Evolutionary conservation across 768 basidiomycete genomes (phyloP), one percentile per base, ranked within the genome.

Genomic region (Daedaleopsis nitida): DNA sequence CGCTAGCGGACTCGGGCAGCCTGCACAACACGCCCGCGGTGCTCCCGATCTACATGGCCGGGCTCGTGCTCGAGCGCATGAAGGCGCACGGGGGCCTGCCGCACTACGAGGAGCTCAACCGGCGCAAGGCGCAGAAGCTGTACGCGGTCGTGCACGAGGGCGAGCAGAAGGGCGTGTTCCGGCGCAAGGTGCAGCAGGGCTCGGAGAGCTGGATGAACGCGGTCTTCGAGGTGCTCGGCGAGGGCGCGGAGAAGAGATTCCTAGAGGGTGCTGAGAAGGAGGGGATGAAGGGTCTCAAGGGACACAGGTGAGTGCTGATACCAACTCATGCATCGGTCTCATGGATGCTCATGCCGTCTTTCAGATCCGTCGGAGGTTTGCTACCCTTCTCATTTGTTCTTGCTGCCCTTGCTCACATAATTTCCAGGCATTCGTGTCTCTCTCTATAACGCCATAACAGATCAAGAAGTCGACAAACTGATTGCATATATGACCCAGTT

Each of bases 151-250:
- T 99, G 62, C 81, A 83, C 65, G 83, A 85, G 65, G 93, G 93
- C 5, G 86, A 88, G 72, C 77, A 75, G 59, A 82, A 80, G 67
- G 93, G 93, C 0, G 76, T 92, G 58, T 85, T 92, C 67, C 82
- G 76, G 66, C 72, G 82, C 21, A 91, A 89, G 70, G 95, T 96
- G 19, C 80, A 84, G 69, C 80, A 82, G 59, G 89, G 85, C 6
- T 86, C 87, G 51, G 83, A 89, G 61, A 98, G 96, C 74, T 91
- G 91, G 86, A 98, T 98, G 96, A 99, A 99, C 72, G 81, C 93
- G 16, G 91, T 93, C 0, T 98, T 98, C 74, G 83, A 85, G 55
- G 78, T 96, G 13, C 65, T 85, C 13, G 90, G 87, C 0, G 87
- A 91, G n/a, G 89, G 82, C 1, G 81, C 80, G 19, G 80, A 97